Base-by-base conservation (phyloP, 2,329 filamentous ascomycete species). In the Botrytis tulipae region DNA sequence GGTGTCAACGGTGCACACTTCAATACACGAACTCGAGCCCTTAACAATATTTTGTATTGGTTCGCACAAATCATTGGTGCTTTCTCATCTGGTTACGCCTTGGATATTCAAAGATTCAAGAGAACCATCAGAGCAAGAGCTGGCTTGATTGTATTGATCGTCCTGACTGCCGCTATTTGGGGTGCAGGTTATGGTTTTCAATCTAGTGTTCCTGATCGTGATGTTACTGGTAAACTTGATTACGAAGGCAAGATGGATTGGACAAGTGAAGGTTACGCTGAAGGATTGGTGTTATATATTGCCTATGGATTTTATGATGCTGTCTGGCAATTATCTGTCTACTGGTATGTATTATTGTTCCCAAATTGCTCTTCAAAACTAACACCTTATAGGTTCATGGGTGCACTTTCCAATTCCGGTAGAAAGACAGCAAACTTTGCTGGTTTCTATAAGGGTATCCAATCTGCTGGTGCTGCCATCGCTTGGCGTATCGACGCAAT, bases 281-380 rank as follows among this genome's bases (percentile, higher is more conserved):
- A 91, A 0, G 92, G 92, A 25, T 92, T 96, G 88, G 92, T 95
- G 80, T 83, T 97, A 71, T 96, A 94, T 85, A 93, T 97, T 78
- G 94, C 94, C 82, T 96, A 95, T 81, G 93, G 93, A 67, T 91
- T 95, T 82, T 95, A 90, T 78, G 95, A 97, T 81, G 93, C 94
- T 60, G 89, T 90, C 72, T 97, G 93, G 91, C 95, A 97, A 85
- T 94, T 93, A 0, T 90, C 86, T 79, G 90, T 94, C 66, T 97
- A 97, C 86, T 97, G 94, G 94, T 87, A 81, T 78, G 85, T 80
- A 76, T 57, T 68, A 22, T 8, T 93, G 93, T 69, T 95, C 3
- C 92, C 4, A 25, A 20, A 25, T 18, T 22, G 7, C 65, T 70
- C 8, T 18, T 68, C 32, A 18, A 71, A n/a, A 65, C 70, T 75